A percentile compares a stretch with the other conserved stretches of the same genome.
These are phyloP conservation scores for Blastobotrys illinoisensis DNA, from an alignment of 1,139 yeast species.

Conservation along the genomic window DNA sequence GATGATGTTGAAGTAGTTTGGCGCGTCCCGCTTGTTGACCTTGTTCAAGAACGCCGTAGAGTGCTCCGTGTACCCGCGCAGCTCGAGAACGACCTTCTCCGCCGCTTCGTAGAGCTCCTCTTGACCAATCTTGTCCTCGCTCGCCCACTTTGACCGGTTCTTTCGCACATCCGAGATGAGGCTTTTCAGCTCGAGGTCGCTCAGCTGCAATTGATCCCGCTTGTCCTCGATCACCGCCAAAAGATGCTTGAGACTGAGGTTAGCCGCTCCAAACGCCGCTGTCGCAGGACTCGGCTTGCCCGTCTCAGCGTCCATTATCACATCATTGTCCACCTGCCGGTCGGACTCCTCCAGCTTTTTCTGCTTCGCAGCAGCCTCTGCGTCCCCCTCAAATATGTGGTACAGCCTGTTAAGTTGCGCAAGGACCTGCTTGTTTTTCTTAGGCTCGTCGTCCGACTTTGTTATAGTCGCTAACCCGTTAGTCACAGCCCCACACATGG, in stretches of 20 bases:
- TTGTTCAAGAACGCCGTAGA: conserved; percentile 93
- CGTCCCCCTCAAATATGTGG: conserved; percentile 79
- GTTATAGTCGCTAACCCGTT: conserved; percentile 2
- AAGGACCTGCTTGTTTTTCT: conserved; percentile 18
- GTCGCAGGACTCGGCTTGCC: conserved; percentile 18
- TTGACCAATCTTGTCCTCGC: conserved; percentile 91
- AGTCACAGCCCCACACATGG: neutral
- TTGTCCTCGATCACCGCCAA: conserved; percentile 71
- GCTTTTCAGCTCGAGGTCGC: conserved; percentile 81
- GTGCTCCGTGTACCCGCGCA: conserved; percentile 91
- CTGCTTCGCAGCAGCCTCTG: conserved; percentile 71
- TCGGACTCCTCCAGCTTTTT: conserved; percentile 77
- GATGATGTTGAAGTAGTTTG: conserved; percentile 84
- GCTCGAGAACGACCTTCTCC: conserved; percentile 85
- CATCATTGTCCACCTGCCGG: conserved; percentile 51
- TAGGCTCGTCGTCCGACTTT: conserved; percentile 14
- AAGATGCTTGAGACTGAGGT: conserved; percentile 73
- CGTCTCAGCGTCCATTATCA: conserved; percentile 14
- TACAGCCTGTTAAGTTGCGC: conserved; percentile 47
- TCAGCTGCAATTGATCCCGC: conserved; percentile 65
- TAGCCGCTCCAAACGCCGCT: conserved; percentile 71
- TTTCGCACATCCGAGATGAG: conserved; percentile 89
- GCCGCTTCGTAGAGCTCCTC: conserved; percentile 97
- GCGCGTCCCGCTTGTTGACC: conserved; percentile 96
- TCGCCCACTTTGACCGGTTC: conserved; percentile 94